A percentile compares a stretch with the other conserved stretches of the same genome.
Evolutionary conservation across 1,284 basidiomycete genomes (phyloP).

Genomic region (Tremellales sp.): DNA sequence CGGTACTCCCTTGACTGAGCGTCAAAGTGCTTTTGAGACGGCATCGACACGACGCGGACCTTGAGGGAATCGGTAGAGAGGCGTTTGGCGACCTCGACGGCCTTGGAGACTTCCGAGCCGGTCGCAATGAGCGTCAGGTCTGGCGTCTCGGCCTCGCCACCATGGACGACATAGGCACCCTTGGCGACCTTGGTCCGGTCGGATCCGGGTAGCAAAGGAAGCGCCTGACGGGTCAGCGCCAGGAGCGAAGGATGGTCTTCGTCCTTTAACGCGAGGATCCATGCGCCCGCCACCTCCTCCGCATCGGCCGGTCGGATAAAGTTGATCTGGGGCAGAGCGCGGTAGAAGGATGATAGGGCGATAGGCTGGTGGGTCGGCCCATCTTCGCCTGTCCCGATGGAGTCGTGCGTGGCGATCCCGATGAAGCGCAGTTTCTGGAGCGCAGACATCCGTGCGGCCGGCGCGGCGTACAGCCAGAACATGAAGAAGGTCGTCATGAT

Average conservation of each 20-base stretch:
- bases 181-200: slow-evolving; percentile 27
- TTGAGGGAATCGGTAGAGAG: slow-evolving; percentile 14
- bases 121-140: slow-evolving; percentile 40
- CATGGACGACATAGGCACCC: slow-evolving; percentile 36
- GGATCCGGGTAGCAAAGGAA: slow-evolving; percentile 33
- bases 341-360: slow-evolving; percentile 35
- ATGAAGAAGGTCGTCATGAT: slow-evolving; percentile 61
- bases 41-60: slow-evolving; percentile 42
- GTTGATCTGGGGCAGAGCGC: slow-evolving; percentile 40
- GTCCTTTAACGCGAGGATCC: slow-evolving; percentile 31
- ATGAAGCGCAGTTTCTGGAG: slow-evolving; percentile 42
- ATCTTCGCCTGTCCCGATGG: slow-evolving; percentile 44
- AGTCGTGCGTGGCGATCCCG: slow-evolving; percentile 43
- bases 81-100: slow-evolving; percentile 31
- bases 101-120: slow-evolving; percentile 39
- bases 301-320: slow-evolving; percentile 43
- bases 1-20: slow-evolving; percentile 29
- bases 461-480: slow-evolving; percentile 47
- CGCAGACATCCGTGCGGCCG: slow-evolving; percentile 42
- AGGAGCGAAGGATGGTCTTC: slow-evolving; percentile 27
- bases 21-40: slow-evolving; percentile 35
- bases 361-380: slow-evolving; percentile 42
- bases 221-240: slow-evolving; percentile 33
- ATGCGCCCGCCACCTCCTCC: slow-evolving; percentile 40
- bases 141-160: slow-evolving; percentile 18